Evolutionary conservation across 2,329 filamentous ascomycete genomes (phyloP).

Genomic region (Neospermospora avenae): DNA sequence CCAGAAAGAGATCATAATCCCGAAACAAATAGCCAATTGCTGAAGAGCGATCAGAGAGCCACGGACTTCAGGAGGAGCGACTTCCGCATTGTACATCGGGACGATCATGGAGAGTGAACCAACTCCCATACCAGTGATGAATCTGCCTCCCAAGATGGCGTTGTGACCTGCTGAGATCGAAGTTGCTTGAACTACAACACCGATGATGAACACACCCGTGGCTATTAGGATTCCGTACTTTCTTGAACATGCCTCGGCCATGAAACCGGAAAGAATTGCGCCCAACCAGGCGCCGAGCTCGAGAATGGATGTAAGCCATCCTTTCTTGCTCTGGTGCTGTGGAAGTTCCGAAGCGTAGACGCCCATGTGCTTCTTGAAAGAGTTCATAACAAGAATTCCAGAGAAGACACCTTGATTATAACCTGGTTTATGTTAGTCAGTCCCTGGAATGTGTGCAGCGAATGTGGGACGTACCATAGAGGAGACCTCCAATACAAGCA

Average conservation of each 20-base stretch:
- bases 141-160: slow-evolving; percentile 66
- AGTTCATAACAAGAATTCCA: slow-evolving; percentile 59
- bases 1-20: slow-evolving; percentile 57
- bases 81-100: slow-evolving; percentile 49
- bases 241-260: slow-evolving; percentile 67
- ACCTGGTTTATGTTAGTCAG: slow-evolving; percentile 50
- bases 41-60: slow-evolving; percentile 64
- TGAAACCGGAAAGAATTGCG: slow-evolving; percentile 63
- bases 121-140: slow-evolving; percentile 70
- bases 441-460: slow-evolving; percentile 35
- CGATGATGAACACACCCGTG: slow-evolving; percentile 64
- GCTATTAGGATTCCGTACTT: slow-evolving; percentile 69
- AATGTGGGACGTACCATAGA: slow-evolving; percentile 37
- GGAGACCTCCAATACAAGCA: slow-evolving; percentile 58
- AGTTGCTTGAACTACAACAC: slow-evolving; percentile 65
- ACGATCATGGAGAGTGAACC: slow-evolving; percentile 67
- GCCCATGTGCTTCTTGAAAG: slow-evolving; percentile 53
- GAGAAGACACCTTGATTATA: slow-evolving; percentile 77
- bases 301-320: slow-evolving; percentile 64
- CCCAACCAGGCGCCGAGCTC: slow-evolving; percentile 78
- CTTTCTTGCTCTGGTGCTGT: slow-evolving; percentile 52
- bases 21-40: slow-evolving; percentile 58
- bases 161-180: slow-evolving; percentile 54
- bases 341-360: slow-evolving; percentile 46
- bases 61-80: slow-evolving; percentile 61